Evolutionary conservation across 306 rosid species (phyloP).

Genomic region (Hippophae rhamnoides): DNA sequence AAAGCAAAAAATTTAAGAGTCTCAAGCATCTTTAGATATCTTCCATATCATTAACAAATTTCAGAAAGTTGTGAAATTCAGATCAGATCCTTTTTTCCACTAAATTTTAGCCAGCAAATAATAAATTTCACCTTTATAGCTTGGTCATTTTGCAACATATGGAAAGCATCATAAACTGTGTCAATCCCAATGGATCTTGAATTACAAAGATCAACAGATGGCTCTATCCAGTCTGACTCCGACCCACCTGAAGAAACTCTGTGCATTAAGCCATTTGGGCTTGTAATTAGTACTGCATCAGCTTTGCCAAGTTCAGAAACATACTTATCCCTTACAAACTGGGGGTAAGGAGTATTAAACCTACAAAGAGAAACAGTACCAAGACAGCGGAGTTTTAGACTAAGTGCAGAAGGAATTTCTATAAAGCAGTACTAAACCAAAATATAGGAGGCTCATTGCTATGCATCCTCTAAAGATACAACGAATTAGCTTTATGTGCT

Average conservation of each 20-base stretch:
- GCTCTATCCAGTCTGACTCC: conserved; percentile 55
- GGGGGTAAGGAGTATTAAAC: conserved; percentile 30
- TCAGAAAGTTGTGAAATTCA: too few species aligned
- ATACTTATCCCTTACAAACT: conserved; percentile 31
- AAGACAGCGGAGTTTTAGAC: not conserved
- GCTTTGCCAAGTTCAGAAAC: conserved; percentile 16
- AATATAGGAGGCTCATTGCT: too few species aligned
- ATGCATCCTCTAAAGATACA: too few species aligned
- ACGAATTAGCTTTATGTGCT: too few species aligned
- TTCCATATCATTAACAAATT: too few species aligned
- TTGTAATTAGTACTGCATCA: conserved; percentile 13
- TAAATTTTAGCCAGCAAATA: too few species aligned
- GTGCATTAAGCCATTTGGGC: conserved; percentile 14
- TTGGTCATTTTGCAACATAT: conserved; percentile 58
- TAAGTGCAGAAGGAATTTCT: not conserved
- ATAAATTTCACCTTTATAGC: conserved; percentile 43
- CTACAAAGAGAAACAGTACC: conserved; percentile 20
- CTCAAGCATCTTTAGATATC: too few species aligned
- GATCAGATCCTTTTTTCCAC: too few species aligned
- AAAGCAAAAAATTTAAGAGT: too few species aligned
- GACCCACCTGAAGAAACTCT: conserved; percentile 32
- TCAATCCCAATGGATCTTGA: conserved; percentile 24
- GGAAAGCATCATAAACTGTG: conserved; percentile 50
- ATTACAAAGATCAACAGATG: conserved; percentile 32
- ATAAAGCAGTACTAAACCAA: not conserved